Conservation (phyloP, 306 rosid genomes). For the Gastrolobium bilobum region DNA sequence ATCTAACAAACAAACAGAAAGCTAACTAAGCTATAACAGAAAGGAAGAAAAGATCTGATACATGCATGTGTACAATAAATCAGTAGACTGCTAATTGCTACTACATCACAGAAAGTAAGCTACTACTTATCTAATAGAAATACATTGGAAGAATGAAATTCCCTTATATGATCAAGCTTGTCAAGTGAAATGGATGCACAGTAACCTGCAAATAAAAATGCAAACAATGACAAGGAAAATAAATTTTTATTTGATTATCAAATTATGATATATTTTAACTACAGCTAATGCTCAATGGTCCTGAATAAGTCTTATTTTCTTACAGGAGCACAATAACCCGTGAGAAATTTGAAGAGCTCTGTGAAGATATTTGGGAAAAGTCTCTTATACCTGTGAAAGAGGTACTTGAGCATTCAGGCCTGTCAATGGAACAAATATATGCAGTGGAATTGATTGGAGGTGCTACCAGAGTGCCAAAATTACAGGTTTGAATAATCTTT, state of each 20-base stretch:
- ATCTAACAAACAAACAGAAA: too few species aligned
- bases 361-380: constrained; percentile 92
- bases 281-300: constrained; percentile 6
- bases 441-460: constrained; percentile 99
- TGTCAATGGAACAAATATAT: constrained; percentile 73
- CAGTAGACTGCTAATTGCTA: too few species aligned
- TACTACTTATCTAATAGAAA: background rate
- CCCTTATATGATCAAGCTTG: constrained; percentile 7
- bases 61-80: too few species aligned
- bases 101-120: too few species aligned
- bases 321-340: constrained; percentile 94
- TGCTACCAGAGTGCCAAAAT: constrained; percentile 93
- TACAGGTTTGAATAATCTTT: constrained; percentile 76
- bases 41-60: too few species aligned
- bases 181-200: constrained; percentile 25
- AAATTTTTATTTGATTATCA: constrained; percentile 17
- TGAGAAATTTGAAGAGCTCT: constrained; percentile 94
- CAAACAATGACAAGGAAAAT: constrained; percentile 28
- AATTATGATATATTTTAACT: constrained; percentile 4
- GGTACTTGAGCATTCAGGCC: constrained; percentile 75
- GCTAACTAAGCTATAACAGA: too few species aligned
- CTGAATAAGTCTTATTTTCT: constrained; percentile 45
- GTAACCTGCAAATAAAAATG: constrained; percentile 4
- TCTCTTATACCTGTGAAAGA: constrained; percentile 83
- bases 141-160: constrained; percentile 30